These are phyloP conservation scores for Fusarium sp. DNA, from an alignment of 2,329 filamentous ascomycete species.

Conservation along the genomic window DNA sequence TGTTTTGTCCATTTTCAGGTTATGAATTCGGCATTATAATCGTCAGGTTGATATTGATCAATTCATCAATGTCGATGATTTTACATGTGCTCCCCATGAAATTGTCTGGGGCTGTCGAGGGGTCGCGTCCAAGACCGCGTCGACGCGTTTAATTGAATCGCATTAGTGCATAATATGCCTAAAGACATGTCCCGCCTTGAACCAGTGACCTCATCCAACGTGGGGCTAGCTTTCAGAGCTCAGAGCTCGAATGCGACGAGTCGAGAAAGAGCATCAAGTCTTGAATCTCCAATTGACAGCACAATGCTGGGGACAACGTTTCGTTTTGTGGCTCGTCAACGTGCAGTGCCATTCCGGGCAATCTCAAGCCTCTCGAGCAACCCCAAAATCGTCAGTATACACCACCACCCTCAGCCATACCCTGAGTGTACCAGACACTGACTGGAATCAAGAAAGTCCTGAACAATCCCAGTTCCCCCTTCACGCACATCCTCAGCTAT, in stretches of 20 bases:
- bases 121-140: constrained; percentile 45
- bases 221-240: constrained; percentile 14
- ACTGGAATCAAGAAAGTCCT: constrained; percentile 65
- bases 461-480: constrained; percentile 57
- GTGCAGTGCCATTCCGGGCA: constrained; percentile 42
- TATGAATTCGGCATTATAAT: constrained; percentile 34
- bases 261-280: background rate
- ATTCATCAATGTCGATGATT: constrained; percentile 16
- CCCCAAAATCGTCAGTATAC: constrained; percentile 62
- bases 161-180: constrained; percentile 43
- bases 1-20: constrained; percentile 52
- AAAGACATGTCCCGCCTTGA: constrained; percentile 33
- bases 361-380: constrained; percentile 64
- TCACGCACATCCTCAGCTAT: constrained; percentile 67
- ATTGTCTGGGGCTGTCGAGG: constrained; percentile 8
- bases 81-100: constrained; percentile 15
- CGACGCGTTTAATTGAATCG: constrained; percentile 55
- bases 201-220: constrained; percentile 48
- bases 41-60: background rate
- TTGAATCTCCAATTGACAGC: constrained; percentile 13
- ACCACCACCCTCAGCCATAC: background rate
- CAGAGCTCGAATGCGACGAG: constrained; percentile 8
- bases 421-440: constrained; percentile 3
- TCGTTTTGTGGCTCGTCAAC: constrained; percentile 39
- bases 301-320: constrained; percentile 44